A percentile compares a stretch with the other conserved stretches of the same genome.
Evolutionary conservation across 768 basidiomycete species (phyloP).

Genomic region (Infundibulicybe gibba): DNA sequence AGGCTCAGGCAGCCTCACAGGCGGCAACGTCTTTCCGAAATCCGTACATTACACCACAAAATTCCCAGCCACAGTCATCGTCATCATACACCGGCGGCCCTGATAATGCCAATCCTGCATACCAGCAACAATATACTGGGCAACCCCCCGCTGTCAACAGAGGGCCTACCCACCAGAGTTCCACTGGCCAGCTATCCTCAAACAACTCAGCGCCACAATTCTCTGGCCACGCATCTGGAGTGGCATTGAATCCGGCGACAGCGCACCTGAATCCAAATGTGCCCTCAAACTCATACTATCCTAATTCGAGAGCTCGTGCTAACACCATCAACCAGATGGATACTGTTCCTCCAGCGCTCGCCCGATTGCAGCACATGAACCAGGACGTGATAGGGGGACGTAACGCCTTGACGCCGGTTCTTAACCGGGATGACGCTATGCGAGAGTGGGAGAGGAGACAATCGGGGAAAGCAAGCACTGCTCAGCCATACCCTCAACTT

Average conservation of each 20-base stretch:
- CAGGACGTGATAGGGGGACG: conserved; percentile 74
- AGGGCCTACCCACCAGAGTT: conserved; percentile 44
- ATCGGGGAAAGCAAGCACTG: conserved; percentile 63
- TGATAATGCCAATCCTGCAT: conserved; percentile 22
- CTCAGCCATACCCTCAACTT: conserved; percentile 83
- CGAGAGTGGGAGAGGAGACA: conserved; percentile 95
- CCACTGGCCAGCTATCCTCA: conserved; percentile 41
- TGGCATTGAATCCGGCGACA: conserved; percentile 19
- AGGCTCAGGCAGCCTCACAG: conserved; percentile 72
- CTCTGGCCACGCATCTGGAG: conserved; percentile 25
- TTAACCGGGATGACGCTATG: conserved; percentile 93
- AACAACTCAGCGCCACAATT: conserved; percentile 28
- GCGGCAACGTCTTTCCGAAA: conserved; percentile 74
- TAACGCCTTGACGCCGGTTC: conserved; percentile 87
- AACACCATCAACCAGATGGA: conserved; percentile 94
- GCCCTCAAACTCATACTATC: conserved; percentile 67
- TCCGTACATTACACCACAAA: conserved; percentile 69
- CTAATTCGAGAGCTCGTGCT: conserved; percentile 69
- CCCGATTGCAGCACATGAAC: conserved; percentile 85
- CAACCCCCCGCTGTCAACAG: conserved; percentile 33
- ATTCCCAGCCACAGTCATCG: conserved; percentile 24
- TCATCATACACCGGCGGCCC: conserved; percentile 25
- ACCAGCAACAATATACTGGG: conserved; percentile 27
- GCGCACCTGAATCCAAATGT: conserved; percentile 47
- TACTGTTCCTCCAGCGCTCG: conserved; percentile 90